phyloP scores from a whole-genome alignment of 2,329 filamentous ascomycete species.

The Neonectria coccinea region DNA sequence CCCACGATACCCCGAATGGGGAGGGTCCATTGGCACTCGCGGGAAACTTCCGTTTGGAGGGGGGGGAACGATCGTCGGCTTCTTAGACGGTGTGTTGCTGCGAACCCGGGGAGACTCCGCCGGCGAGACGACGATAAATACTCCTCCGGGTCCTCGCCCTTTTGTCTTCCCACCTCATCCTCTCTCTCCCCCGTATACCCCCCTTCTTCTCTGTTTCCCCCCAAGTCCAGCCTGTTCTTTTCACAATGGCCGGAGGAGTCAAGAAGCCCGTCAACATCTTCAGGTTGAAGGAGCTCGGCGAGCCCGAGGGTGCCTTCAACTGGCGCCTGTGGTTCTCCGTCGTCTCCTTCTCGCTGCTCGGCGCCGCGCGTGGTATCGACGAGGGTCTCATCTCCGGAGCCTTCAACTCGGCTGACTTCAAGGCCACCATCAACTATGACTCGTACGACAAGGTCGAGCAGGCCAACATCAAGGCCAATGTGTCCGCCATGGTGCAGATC shows the following conservation, averaged over 20 bases:
- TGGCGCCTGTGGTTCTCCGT: constrained; percentile 84
- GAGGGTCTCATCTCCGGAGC: constrained; percentile 82
- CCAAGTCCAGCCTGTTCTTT: neutral
- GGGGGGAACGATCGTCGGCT: neutral
- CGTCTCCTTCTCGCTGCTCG: constrained; percentile 78
- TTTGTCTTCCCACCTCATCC: constrained; percentile 2
- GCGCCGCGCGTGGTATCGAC: constrained; percentile 82
- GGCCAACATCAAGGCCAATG: constrained; percentile 79
- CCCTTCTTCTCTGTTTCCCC: neutral
- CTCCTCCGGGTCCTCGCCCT: neutral
- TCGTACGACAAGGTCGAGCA: constrained; percentile 64
- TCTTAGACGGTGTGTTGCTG: neutral
- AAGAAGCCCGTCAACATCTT: constrained; percentile 74
- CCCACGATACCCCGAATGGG: constrained; percentile 13
- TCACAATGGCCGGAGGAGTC: constrained; percentile 61
- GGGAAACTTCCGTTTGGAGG: constrained; percentile 11
- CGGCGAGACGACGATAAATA: constrained; percentile 7
- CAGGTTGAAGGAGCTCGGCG: constrained; percentile 70
- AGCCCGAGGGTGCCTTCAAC: constrained; percentile 79
- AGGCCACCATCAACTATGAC: constrained; percentile 67
- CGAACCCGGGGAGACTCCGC: neutral
- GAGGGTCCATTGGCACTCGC: neutral
- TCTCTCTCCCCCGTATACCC: neutral
- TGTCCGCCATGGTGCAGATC: constrained; percentile 85
- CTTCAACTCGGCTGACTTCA: constrained; percentile 75